A percentile compares a stretch with the other conserved stretches of the same genome.
These are phyloP conservation scores for Aspergillus sp. DNA, from an alignment of 2,329 filamentous ascomycete species.

Conservation along the genomic window DNA sequence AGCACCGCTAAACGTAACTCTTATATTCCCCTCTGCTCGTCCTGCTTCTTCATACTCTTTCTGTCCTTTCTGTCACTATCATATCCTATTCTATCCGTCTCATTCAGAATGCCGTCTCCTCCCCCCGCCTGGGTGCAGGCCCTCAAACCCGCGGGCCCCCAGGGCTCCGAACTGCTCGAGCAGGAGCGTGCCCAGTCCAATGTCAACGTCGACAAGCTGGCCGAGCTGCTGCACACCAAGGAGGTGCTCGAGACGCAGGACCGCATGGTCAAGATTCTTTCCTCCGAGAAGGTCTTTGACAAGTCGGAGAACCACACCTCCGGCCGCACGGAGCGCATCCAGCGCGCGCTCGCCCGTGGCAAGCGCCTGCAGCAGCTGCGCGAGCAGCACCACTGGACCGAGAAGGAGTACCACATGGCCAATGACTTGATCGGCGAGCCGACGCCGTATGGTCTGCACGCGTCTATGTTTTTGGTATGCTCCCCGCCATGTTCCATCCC, in stretches of 20 bases:
- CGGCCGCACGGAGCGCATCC: constrained; percentile 66
- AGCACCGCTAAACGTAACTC: neutral
- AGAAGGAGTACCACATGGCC: constrained; percentile 63
- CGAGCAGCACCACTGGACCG: constrained; percentile 65
- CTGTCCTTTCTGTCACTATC: neutral
- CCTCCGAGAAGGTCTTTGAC: constrained; percentile 69
- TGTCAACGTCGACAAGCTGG: constrained; percentile 65
- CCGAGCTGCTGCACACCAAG: constrained; percentile 68
- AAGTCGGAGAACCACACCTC: constrained; percentile 76
- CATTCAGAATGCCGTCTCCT: constrained; percentile 35
- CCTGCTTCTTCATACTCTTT: neutral
- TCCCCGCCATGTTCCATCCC: neutral
- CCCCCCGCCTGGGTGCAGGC: constrained; percentile 66
- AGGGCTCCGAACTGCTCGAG: constrained; percentile 68
- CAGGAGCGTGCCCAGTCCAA: constrained; percentile 67
- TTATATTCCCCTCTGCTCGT: neutral
- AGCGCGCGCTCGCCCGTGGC: constrained; percentile 66
- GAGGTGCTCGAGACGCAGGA: constrained; percentile 61
- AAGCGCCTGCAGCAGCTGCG: constrained; percentile 69
- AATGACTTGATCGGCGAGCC: constrained; percentile 71
- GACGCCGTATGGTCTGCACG: constrained; percentile 71
- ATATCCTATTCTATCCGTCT: constrained; percentile 2
- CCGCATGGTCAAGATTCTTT: constrained; percentile 62
- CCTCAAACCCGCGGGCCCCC: constrained; percentile 64
- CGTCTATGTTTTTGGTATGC: constrained; percentile 65